These are phyloP conservation scores for Nevesoporus exiguus DNA, from an alignment of 768 basidiomycete genomes.

Conservation along the genomic window DNA sequence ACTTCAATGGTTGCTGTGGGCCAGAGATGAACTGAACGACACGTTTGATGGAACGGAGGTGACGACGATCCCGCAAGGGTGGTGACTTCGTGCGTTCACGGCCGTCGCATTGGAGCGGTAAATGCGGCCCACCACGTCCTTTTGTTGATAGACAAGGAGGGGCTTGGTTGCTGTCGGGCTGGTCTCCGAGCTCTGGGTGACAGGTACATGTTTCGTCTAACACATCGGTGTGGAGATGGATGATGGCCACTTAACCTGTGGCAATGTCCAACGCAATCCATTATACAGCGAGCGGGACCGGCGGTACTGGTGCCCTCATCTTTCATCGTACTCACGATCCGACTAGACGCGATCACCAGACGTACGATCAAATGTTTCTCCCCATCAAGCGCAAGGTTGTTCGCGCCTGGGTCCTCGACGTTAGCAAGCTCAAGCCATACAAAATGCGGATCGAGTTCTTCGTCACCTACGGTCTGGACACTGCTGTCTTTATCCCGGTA, in stretches of 20 bases:
- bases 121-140: neutral
- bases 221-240: neutral
- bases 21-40: neutral
- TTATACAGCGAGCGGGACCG: neutral
- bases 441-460: too few species aligned
- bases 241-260: neutral
- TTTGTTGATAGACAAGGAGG: too few species aligned
- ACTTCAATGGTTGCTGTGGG: too few species aligned
- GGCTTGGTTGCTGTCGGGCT: neutral
- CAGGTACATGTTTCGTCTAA: neutral
- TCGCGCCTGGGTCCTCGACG: too few species aligned
- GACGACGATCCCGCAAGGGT: constrained; percentile 1
- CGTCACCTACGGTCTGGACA: too few species aligned
- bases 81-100: neutral
- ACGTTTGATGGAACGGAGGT: neutral
- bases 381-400: too few species aligned
- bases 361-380: too few species aligned
- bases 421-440: too few species aligned
- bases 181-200: neutral
- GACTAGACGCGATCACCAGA: too few species aligned
- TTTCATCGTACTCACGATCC: neutral
- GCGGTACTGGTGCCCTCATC: constrained; percentile 3
- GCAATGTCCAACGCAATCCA: neutral
- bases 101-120: neutral
- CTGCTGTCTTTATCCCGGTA: too few species aligned